phyloP scores from a whole-genome alignment of 2,329 filamentous ascomycete genomes.

The Aureobasidium namibiae region DNA sequence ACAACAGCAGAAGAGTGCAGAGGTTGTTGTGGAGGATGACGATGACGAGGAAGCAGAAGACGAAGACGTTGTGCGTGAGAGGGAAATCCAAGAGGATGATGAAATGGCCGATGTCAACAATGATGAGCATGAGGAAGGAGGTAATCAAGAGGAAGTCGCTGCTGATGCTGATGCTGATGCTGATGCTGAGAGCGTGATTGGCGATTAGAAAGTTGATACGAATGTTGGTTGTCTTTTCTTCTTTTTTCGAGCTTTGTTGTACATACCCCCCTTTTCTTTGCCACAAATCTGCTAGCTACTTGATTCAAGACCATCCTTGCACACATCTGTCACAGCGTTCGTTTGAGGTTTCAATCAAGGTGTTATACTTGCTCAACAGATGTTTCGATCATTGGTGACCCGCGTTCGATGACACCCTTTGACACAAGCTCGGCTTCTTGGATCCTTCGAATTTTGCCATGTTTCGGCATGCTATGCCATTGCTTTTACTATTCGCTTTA shows the following conservation, averaged over 20 bases:
- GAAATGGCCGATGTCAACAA: slow-evolving; percentile 23
- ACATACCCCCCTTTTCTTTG: no score
- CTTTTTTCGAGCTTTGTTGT: neutral
- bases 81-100: slow-evolving; percentile 24
- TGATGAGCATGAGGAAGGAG: slow-evolving; percentile 18
- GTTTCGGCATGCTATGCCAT: no score
- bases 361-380: no score
- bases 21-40: slow-evolving; percentile 17
- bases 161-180: slow-evolving; percentile 19
- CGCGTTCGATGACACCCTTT: no score
- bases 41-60: slow-evolving; percentile 19
- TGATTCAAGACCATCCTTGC: no score
- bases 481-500: no score
- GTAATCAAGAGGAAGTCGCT: slow-evolving; percentile 18
- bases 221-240: neutral
- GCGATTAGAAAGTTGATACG: slow-evolving; percentile 10
- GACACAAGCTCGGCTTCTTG: no score
- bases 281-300: no score
- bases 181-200: slow-evolving; percentile 17
- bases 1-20: slow-evolving; percentile 22
- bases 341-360: no score
- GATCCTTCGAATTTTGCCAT: no score
- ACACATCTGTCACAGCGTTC: no score
- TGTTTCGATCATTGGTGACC: no score
- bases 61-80: slow-evolving; percentile 19